Percentiles rank a stretch among this genome's conserved stretches.
These are phyloP conservation scores for Boletus sp. DNA, from an alignment of 768 basidiomycete species.

Conservation along the genomic window DNA sequence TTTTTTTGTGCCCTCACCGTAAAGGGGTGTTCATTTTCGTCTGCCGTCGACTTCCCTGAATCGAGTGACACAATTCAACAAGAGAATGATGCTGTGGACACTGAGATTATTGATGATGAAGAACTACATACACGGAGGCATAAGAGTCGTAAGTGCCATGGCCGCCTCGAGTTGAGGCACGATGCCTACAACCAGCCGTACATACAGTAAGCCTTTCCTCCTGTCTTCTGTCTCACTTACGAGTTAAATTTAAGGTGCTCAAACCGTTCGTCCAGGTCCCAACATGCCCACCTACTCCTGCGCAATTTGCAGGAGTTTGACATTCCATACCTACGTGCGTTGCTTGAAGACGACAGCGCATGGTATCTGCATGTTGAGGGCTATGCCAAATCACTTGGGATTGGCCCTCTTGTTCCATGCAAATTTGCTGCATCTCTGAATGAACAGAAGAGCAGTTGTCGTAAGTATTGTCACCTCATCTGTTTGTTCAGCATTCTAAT, in stretches of 20 bases:
- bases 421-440: constrained; percentile 10
- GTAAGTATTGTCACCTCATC: not conserved
- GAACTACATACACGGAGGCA: too few relatives aligned
- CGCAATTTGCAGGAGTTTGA: constrained; percentile 17
- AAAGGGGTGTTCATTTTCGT: not conserved
- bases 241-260: not conserved
- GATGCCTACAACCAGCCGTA: not conserved
- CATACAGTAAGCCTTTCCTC: not conserved
- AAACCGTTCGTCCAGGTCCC: not conserved
- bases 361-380: constrained; percentile 1
- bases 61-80: not conserved
- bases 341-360: constrained; percentile 5
- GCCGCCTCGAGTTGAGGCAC: not conserved
- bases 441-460: constrained; percentile 17
- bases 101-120: too few relatives aligned
- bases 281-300: constrained; percentile 21
- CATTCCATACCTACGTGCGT: constrained; percentile 16
- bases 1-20: not conserved
- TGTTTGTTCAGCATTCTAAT: not conserved
- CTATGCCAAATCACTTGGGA: constrained; percentile 4
- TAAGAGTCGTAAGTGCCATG: not conserved
- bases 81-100: too few relatives aligned
- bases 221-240: too few relatives aligned
- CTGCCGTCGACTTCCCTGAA: not conserved
- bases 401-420: constrained; percentile 23